Base-by-base conservation (phyloP, 1,284 basidiomycete species). In the Fomitopsis palustris region DNA sequence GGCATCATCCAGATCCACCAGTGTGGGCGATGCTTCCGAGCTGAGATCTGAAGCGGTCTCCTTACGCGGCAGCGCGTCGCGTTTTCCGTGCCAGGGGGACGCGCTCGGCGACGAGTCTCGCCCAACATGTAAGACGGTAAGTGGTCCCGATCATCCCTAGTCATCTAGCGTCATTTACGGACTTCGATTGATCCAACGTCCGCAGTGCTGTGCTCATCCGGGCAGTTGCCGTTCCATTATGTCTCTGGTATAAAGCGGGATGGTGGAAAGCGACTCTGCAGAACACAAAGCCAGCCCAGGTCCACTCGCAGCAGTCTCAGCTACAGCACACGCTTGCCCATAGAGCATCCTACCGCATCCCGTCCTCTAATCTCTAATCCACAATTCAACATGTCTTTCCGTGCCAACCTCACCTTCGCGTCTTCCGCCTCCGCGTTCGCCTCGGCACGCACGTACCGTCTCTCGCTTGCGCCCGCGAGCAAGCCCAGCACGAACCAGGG, bases 391-490 rank as follows among this genome's bases (percentile, higher is more conserved):
- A 39, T 47, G 29, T 42, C 54, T 51, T 33, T 29, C 37, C n/a
- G 19, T 27, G 14, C 51, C 57, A 58, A 23, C 27, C 25, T 41
- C 54, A 54, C 58, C 55, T 60, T 62, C 61, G 53, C 53, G 19
- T 21, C 38, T 29, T 66, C 62, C 53, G n/a, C 61, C 60, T 21
- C 21, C 60, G 53, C 52, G 23, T 60, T 57, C 56, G 57, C 60
- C 49, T 7, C 9, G 12, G 42, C 27, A 10, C 43, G 27, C 37
- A 23, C 27, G 37, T 49, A 51, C 9, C 31, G 35, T 14, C 27
- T 23, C 21, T 56, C 43, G 41, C 31, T 27, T 38, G 43, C 57
- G 3, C 52, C 52, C 31, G 52, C 57, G 12, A 58, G 41, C 57
- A 58, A 58, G 52, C 57, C 57, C 4, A 27, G n/a, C 27, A 39